Percentiles rank a stretch among this genome's conserved stretches.
Conservation (phyloP, 2,329 filamentous ascomycete species). For the Hirsutella rhossiliensis region DNA sequence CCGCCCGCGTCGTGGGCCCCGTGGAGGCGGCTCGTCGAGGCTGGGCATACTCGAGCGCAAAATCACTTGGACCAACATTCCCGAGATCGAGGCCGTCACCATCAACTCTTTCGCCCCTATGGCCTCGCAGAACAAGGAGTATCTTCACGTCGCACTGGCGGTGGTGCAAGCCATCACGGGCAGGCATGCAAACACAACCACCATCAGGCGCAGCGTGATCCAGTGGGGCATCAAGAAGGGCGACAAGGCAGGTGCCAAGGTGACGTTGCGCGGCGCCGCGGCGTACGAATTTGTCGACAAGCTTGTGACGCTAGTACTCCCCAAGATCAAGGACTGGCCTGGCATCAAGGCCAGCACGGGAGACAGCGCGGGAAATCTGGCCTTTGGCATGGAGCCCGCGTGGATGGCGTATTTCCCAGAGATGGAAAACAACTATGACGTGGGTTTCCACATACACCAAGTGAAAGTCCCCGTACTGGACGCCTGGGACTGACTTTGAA, state of each 20-base stretch:
- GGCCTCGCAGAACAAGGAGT: constrained; percentile 57
- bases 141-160: constrained; percentile 73
- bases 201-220: constrained; percentile 56
- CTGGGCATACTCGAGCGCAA: constrained; percentile 61
- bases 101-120: constrained; percentile 65
- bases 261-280: constrained; percentile 62
- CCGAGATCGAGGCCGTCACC: constrained; percentile 68
- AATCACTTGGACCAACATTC: constrained; percentile 74
- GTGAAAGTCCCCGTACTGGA: background rate
- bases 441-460: constrained; percentile 34
- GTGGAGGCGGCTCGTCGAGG: constrained; percentile 54
- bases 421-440: constrained; percentile 88
- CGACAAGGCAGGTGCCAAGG: constrained; percentile 63
- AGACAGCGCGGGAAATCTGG: constrained; percentile 79
- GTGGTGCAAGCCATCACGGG: constrained; percentile 79
- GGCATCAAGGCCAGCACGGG: constrained; percentile 56
- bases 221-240: constrained; percentile 65
- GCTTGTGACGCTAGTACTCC: constrained; percentile 78
- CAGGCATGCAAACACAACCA: constrained; percentile 57
- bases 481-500: constrained; percentile 6
- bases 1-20: constrained; percentile 69
- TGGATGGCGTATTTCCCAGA: constrained; percentile 82
- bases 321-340: constrained; percentile 91
- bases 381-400: constrained; percentile 65
- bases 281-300: constrained; percentile 90